Evolutionary conservation across 345 rosid species (phyloP).

Genomic region (Gossypium bickii): DNA sequence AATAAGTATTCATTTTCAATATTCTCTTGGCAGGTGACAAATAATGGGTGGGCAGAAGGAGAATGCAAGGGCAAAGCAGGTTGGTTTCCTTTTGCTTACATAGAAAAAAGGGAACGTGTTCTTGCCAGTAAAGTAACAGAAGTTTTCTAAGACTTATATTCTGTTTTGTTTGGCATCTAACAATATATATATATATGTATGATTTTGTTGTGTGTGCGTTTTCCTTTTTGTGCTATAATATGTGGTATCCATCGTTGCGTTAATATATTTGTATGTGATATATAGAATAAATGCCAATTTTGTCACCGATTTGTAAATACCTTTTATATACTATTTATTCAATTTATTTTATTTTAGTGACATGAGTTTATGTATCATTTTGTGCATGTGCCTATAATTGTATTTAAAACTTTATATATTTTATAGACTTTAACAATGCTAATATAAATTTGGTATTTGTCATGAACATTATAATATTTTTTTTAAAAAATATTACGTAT

Average conservation of each 20-base stretch:
- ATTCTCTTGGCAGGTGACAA: slow-evolving; percentile 53
- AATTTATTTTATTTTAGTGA: neutral
- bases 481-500: no score
- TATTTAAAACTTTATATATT: no score
- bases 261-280: neutral
- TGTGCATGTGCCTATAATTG: neutral
- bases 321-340: slow-evolving; percentile 12
- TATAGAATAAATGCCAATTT: neutral
- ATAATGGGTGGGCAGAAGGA: slow-evolving; percentile 95
- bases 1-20: slow-evolving; percentile 11
- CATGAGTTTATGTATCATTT: neutral
- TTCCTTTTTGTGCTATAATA: neutral
- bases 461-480: no score
- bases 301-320: slow-evolving; percentile 21
- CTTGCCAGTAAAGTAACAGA: slow-evolving; percentile 73
- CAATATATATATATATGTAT: neutral
- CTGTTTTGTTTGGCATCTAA: neutral
- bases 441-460: no score
- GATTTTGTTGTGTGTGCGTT: neutral
- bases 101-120: slow-evolving; percentile 85
- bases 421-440: no score
- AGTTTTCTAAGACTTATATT: neutral
- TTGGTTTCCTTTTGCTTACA: slow-evolving; percentile 81
- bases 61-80: slow-evolving; percentile 95
- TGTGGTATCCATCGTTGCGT: neutral